Conservation (phyloP, 305 asterid species). For the Fraxinus albicans region DNA sequence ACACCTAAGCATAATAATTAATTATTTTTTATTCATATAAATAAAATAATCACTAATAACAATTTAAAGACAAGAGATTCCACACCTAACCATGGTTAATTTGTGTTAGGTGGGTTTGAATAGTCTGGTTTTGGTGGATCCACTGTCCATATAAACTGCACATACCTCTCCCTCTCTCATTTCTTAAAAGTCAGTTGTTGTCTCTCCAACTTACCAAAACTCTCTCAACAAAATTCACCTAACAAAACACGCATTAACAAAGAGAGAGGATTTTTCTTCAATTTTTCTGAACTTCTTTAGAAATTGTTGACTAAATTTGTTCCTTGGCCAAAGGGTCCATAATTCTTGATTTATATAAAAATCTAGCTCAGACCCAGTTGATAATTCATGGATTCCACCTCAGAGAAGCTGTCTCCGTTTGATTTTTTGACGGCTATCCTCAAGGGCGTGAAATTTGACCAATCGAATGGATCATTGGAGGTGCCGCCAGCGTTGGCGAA, state of each 20-base stretch:
- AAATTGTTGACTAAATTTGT: not conserved
- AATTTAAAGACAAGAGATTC: not conserved
- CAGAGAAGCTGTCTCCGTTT: slow-evolving; percentile 45
- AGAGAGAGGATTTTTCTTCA: not conserved
- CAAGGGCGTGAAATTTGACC: slow-evolving; percentile 34
- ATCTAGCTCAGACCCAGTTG: not conserved
- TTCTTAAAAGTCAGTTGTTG: slow-evolving; percentile 25
- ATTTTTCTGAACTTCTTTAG: not conserved
- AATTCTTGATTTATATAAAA: not conserved
- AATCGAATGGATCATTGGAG: slow-evolving; percentile 36
- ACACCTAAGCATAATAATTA: not conserved
- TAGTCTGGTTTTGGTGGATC: slow-evolving; percentile 30
- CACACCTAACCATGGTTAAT: slow-evolving; percentile 37
- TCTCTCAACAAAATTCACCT: slow-evolving; percentile 28
- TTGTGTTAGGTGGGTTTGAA: slow-evolving; percentile 54
- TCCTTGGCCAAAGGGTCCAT: not conserved
- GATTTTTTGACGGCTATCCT: slow-evolving; percentile 53
- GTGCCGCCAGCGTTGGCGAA: slow-evolving; percentile 21
- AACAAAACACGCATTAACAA: not conserved
- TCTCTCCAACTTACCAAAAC: slow-evolving; percentile 50
- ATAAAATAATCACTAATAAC: too few species aligned
- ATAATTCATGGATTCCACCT: slow-evolving; percentile 31
- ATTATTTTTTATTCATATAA: too few species aligned
- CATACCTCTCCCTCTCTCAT: not conserved
- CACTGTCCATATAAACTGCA: slow-evolving; percentile 16